phyloP scores from a whole-genome alignment of 78 protist genomes.

The Dictyostelium purpureum region DNA sequence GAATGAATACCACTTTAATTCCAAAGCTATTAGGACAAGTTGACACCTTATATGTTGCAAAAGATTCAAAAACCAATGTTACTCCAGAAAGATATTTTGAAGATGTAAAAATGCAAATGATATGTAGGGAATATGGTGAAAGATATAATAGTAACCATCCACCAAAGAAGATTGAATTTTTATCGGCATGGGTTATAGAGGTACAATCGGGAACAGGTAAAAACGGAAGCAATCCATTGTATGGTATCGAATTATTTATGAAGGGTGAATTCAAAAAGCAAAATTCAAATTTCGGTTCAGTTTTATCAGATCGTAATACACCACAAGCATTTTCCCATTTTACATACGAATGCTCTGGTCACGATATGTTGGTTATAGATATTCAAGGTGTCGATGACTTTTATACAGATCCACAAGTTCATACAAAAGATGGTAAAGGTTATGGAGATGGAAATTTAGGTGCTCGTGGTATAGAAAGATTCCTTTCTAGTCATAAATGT shows the following conservation, averaged over 20 bases:
- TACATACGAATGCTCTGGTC: conserved; percentile 82
- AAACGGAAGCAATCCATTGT: neutral
- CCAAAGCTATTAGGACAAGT: conserved; percentile 14
- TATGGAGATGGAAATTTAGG: conserved; percentile 89
- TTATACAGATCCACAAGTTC: conserved; percentile 95
- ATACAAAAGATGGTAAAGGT: conserved; percentile 82
- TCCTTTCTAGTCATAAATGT: conserved; percentile 87
- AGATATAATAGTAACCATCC: conserved; percentile 49
- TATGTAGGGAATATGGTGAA: conserved; percentile 65
- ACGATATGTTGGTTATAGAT: conserved; percentile 84
- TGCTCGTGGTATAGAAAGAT: conserved; percentile 76
- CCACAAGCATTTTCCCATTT: conserved; percentile 95
- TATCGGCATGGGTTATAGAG: conserved; percentile 74
- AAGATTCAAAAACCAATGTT: conserved; percentile 31
- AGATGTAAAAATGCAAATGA: conserved; percentile 86
- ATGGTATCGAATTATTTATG: conserved; percentile 75
- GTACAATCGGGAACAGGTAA: conserved; percentile 10
- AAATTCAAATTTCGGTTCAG: conserved; percentile 90
- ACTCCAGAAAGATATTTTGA: conserved; percentile 56
- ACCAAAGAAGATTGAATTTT: conserved; percentile 80
- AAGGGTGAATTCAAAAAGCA: conserved; percentile 82
- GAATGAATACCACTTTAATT: neutral
- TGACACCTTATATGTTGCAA: conserved; percentile 53
- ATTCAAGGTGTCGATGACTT: conserved; percentile 94
- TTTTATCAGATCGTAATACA: conserved; percentile 76